Conservation (phyloP, 305 asterid genomes). For the Solanum chacoense region DNA sequence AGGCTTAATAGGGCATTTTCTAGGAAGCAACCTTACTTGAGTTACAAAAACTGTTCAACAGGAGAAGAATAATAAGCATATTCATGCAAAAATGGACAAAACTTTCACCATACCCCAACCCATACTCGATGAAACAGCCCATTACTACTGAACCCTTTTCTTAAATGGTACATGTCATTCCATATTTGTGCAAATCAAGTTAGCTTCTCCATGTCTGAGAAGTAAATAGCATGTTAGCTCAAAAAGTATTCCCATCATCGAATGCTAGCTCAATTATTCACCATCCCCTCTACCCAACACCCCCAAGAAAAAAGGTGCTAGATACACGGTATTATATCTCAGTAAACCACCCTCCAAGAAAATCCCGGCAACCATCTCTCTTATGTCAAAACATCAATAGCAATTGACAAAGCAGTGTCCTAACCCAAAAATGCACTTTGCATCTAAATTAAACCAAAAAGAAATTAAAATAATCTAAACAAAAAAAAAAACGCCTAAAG, state of each 20-base stretch:
- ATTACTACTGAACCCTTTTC: not conserved
- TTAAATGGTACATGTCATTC: not conserved
- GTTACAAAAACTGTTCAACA: not conserved
- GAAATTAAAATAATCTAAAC: not conserved
- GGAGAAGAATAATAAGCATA: not conserved
- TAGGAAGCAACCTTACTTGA: not conserved
- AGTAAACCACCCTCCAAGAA: not conserved
- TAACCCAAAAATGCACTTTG: not conserved
- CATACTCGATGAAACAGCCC: not conserved
- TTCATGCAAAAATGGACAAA: not conserved
- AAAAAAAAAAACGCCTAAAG: not conserved
- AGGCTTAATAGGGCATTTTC: not conserved
- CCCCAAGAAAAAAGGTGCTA: not conserved
- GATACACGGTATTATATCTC: not conserved
- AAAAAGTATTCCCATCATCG: not conserved
- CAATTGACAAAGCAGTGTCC: not conserved
- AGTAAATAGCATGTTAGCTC: not conserved
- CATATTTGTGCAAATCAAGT: not conserved
- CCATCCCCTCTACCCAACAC: not conserved
- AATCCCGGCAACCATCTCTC: not conserved
- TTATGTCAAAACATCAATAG: not conserved
- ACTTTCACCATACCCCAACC: not conserved
- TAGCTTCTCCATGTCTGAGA: not conserved
- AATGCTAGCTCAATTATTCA: not conserved
- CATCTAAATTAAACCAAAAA: not conserved